phyloP scores from a whole-genome alignment of 2,329 filamentous ascomycete species.

The Moelleriella libera region DNA sequence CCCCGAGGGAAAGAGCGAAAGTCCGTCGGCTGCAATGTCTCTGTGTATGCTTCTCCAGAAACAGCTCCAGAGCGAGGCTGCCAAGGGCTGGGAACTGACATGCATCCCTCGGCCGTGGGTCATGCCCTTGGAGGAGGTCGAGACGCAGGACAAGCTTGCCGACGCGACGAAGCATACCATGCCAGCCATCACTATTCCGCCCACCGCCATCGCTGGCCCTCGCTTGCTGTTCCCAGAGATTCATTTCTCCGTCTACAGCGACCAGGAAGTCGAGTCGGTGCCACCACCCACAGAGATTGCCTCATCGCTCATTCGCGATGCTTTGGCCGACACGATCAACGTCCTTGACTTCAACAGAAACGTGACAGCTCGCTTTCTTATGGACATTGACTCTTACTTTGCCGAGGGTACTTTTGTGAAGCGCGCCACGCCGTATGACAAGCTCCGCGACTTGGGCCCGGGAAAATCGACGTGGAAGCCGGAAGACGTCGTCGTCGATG shows the following conservation, averaged over 20 bases:
- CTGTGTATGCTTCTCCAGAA: conserved; percentile 71
- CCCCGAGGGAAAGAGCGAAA: conserved; percentile 46
- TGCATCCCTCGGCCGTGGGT: conserved; percentile 56
- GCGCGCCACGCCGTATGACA: conserved; percentile 83
- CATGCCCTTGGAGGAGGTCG: conserved; percentile 45
- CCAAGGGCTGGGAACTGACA: conserved; percentile 58
- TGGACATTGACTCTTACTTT: conserved; percentile 93
- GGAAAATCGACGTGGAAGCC: conserved; percentile 82
- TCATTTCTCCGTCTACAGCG: conserved; percentile 81
- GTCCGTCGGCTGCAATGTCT: conserved; percentile 49
- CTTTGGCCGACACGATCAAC: conserved; percentile 84
- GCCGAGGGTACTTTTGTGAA: conserved; percentile 82
- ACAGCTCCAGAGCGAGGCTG: conserved; percentile 68
- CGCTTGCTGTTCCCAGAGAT: conserved; percentile 79
- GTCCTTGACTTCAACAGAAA: conserved; percentile 87
- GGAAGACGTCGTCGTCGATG: conserved; percentile 93
- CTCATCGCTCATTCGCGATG: conserved; percentile 72
- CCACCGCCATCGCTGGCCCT: conserved; percentile 58
- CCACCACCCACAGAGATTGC: conserved; percentile 64
- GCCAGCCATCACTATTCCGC: conserved; percentile 62
- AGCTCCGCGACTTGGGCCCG: conserved; percentile 55
- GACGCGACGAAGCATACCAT: conserved; percentile 60
- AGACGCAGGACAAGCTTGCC: conserved; percentile 44
- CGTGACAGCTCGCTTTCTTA: conserved; percentile 72
- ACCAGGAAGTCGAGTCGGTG: conserved; percentile 81